Evolutionary conservation across 345 rosid species (phyloP), one percentile per base, ranked within the genome.

Genomic region (Linum usitatissimum): DNA sequence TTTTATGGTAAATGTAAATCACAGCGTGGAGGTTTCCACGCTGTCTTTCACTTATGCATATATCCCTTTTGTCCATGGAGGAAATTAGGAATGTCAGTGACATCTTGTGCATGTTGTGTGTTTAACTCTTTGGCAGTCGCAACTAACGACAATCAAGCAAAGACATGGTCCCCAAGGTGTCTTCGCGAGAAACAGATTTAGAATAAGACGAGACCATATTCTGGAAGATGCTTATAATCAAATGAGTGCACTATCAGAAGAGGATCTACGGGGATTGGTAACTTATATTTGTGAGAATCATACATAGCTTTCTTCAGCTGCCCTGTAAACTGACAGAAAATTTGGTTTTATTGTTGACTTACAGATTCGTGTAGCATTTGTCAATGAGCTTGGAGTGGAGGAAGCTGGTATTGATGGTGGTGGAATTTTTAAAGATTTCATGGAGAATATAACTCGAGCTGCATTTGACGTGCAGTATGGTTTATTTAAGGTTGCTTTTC

Each of bases 371-470:
- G 97, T 93, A 62, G 68, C 92, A 70, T 93, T 87, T 62, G 87
- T 93, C 66, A 93, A 93, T 71, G 99, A 93, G 79, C 84, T 87
- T 69, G 99, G 99, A 74, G 99, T 86, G 61, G 99, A 93, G 83
- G 99, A 93, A 79, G 99, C 99, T 81, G 99, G 99, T 60, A 90
- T 93, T 67, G 99, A 93, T 78, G 99, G 99, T 63, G 99, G 97
- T 71, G 99, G 97, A 59, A 93, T 93, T 76, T 93, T 93, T 79
- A 93, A 93, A 82, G 99, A 93, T 83, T 93, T 93, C 71, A 90
- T 93, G 99, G 97, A 93, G 72, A 93, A 93, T 69, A 93, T 93
- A 61, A 83, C 95, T 55, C 87, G 87, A 66, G 96, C 99, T 45
- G 99, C 99, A 56, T 93, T 93, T 64, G 95, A 90, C 74, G 94